Base-by-base conservation (phyloP, 768 basidiomycete genomes). In the Lactarius sp. region DNA sequence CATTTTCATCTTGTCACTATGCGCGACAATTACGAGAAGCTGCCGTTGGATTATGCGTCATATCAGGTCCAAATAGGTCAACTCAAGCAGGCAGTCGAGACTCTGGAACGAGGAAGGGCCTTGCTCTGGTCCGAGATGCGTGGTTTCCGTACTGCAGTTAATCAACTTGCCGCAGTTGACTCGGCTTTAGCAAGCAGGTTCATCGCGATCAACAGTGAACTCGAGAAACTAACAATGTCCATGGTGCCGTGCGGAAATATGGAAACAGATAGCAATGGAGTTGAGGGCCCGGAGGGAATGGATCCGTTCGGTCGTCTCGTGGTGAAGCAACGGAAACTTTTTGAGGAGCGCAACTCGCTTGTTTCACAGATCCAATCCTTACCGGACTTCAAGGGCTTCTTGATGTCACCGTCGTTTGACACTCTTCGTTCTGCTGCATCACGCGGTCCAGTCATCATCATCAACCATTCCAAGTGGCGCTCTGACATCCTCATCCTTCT, bases 111-210 rank as follows among this genome's bases (percentile, higher is more conserved):
- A 18, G 64, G 65, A 12, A 36, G 65, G 6, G 37, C 56, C 18
- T 16, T 66, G 14, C 20, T 66, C 1, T 66, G 65, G 64, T 57
- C 55, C 0, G 49, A 66, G 57, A 46, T 66, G 39, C 64, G 51
- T 16, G 42, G 34, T 1, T 41, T 66, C 7, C 65, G 65, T 9
- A 18, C 64, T 20, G 22, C 41, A 2, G 33, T 52, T 14, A 27
- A 44, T 3, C 27, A 22, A 22, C 51, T 52, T 20, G 9, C 8
- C 5, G 2, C 9, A 6, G 59, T n/a, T 1, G 41, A 60, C 20
- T n/a, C 41, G 9, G 2, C 34, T 22, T 22, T 60, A 16, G 52
- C 50, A 20, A 6, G 10, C 10, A 33, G 5, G 7, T 60, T 42
- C 18, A 16, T n/a, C 0, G 18, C n/a, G 1, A 33, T 60, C n/a